Base-by-base conservation (phyloP, 306 rosid species). In the Cucurbita argyrosperma region DNA sequence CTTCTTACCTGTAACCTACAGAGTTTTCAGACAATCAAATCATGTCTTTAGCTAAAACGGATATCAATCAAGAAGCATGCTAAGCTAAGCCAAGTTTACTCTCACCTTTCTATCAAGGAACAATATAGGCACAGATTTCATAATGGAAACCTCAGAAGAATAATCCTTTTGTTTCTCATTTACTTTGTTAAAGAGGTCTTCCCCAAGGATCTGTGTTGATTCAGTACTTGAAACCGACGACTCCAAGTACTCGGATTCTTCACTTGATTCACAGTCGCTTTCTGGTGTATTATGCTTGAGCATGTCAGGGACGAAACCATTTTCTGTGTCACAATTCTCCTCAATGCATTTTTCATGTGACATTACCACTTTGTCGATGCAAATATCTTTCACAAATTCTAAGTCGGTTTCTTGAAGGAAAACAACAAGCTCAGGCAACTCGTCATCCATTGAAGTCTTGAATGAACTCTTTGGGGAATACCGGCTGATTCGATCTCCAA, bases 351-450 rank as follows among this genome's bases (percentile, higher is more conserved):
- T 77, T 5, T 70, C 74, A 42, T 70, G 62, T 52, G 69, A 78
- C 59, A 74, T 59, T 39, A 59, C 76, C 23, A 14, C 76, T 53
- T 75, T 77, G 78, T 85, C 87, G 40, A 79, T 53, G 78, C 89
- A 35, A 46, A 83, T 78, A 64, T 90, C 90, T 83, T 90, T 88
- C 2, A 85, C 82, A 69, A 79, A 90, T 43, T 81, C 82, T 60
- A 78, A 78, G 56, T 76, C 66, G 77, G 89, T 90, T 80, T 87
- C 93, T 52, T 86, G 96, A 80, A 89, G 81, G 80, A 92, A 92
- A 55, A 81, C 87, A 79, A 85, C 96, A 8, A 92, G 63, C 76
- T 92, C 96, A 10, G 96, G 95, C 9, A 81, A 53, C 54, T 86
- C 88, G 57, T 81, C 68, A 0, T 69, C 57, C 12, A 67, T 21